Base-by-base conservation (phyloP, 2,329 filamentous ascomycete genomes). In the Proliferodiscus dingleyae region DNA sequence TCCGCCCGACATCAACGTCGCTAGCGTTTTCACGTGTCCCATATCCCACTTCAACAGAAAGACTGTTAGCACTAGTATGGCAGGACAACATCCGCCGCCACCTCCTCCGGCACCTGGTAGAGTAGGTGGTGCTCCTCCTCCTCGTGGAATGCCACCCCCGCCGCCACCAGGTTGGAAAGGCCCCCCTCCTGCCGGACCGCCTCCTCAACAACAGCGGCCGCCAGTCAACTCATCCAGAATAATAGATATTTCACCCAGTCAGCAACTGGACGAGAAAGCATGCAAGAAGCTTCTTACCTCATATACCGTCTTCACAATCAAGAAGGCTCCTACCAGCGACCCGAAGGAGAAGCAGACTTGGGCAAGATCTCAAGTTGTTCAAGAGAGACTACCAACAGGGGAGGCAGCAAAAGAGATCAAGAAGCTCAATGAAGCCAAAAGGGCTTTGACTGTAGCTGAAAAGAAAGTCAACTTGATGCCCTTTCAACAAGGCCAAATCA, bases 401-500 rank as follows among this genome's bases (percentile, higher is more conserved):
- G 57, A 62, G 15, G 57, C 62, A 19, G 23, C 37, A n/a, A 54
- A 51, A 29, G 49, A 55, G 28, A 52, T 63, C 33, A 56, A 57
- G 41, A 58, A 50, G 44, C 49, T 62, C 15, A 54, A 52, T 28
- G 50, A 59, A n/a, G 28, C 37, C 19, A 38, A 38, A 19, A 46
- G 49, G 16, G 50, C 23, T 23, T 18, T 21, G 19, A 37, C 56
- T 3, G 52, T 62, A 22, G 37, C 53, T 10, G 57, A 64, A 7
- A 60, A 61, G 44, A 64, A 57, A 45, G 46, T 38, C 4, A 49
- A 45, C 3, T 49, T 65, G 13, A 49, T 30, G n/a, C 51, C 47
- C 19, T 52, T 45, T 30, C 60, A 61, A 39, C 53, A 58, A 37
- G 37, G 40, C 2, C 62, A 65, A 43, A 53, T 65, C 22, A 55